These are phyloP conservation scores for Azolla pinnata DNA, from an alignment of 75 land plant genomes.

Conservation along the genomic window DNA sequence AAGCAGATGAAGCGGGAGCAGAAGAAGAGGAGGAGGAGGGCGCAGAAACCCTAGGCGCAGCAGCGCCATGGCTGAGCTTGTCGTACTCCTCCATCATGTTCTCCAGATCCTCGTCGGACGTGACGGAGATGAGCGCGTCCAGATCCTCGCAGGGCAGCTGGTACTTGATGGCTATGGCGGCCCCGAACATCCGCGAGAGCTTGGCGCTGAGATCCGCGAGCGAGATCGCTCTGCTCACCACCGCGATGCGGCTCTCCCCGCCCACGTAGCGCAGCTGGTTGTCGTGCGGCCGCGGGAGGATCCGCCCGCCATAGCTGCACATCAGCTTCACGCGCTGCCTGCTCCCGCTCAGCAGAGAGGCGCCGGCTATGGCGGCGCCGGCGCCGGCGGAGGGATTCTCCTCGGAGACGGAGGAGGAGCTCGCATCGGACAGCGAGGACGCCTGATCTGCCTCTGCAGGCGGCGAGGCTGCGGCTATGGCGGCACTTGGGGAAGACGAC, in stretches of 20 bases:
- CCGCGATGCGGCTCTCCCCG: slow-evolving; percentile 77
- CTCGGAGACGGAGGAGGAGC: too few relatives aligned
- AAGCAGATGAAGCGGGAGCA: slow-evolving; percentile 38
- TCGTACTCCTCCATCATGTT: slow-evolving; percentile 94
- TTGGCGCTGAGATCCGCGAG: slow-evolving; percentile 50
- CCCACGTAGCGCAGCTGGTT: slow-evolving; percentile 89
- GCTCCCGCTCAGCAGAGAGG: too few relatives aligned
- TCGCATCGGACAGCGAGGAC: too few relatives aligned
- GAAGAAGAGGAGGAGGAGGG: slow-evolving; percentile 28
- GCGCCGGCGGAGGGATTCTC: too few relatives aligned
- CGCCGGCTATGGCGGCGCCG: too few relatives aligned
- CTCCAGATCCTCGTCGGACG: slow-evolving; percentile 73
- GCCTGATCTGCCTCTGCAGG: too few relatives aligned
- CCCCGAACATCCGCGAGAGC: slow-evolving; percentile 40
- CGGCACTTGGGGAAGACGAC: too few relatives aligned
- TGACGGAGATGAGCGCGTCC: slow-evolving; percentile 73
- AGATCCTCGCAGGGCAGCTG: slow-evolving; percentile 89
- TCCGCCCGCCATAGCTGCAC: slow-evolving; percentile 93
- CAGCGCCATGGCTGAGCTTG: slow-evolving; percentile 23
- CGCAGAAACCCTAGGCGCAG: too few relatives aligned
- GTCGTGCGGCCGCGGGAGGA: slow-evolving; percentile 83
- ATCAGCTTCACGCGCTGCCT: slow-evolving; percentile 76
- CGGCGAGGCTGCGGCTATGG: too few relatives aligned
- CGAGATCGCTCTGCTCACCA: slow-evolving; percentile 40
- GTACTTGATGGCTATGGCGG: slow-evolving; percentile 46